phyloP scores from a whole-genome alignment of 2,329 filamentous ascomycete species.

The Aphanocladium album region DNA sequence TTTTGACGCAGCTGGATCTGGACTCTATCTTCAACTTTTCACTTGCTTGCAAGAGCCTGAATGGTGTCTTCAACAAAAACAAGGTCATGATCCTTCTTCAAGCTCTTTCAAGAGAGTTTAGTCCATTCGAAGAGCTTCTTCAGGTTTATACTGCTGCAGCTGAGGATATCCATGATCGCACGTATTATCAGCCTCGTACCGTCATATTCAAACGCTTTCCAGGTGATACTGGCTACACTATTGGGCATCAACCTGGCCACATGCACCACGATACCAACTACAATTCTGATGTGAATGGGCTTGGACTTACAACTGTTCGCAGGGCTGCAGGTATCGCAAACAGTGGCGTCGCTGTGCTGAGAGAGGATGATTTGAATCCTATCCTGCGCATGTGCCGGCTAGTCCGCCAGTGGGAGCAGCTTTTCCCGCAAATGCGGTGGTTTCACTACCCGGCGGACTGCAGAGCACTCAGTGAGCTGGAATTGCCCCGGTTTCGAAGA shows the following conservation, averaged over 20 bases:
- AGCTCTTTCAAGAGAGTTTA: conserved; percentile 38
- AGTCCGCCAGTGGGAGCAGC: conserved; percentile 34
- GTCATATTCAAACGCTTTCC: conserved; percentile 34
- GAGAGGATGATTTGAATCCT: conserved; percentile 27
- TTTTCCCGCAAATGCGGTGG: conserved; percentile 42
- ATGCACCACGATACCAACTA: conserved; percentile 9
- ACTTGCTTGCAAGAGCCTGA: conserved; percentile 32
- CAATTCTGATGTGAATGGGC: background rate
- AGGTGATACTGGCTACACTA: conserved; percentile 26
- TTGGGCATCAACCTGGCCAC: conserved; percentile 18
- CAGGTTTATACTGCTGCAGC: conserved; percentile 40
- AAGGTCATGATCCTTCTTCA: conserved; percentile 38
- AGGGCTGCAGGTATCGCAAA: background rate
- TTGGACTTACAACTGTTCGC: background rate
- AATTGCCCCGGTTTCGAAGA: conserved; percentile 43
- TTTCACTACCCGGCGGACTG: conserved; percentile 41
- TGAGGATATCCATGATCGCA: conserved; percentile 29
- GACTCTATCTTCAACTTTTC: conserved; percentile 35
- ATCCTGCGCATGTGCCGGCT: conserved; percentile 31
- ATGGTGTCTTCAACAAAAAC: conserved; percentile 36
- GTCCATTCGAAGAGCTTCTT: conserved; percentile 41
- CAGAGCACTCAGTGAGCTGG: conserved; percentile 37
- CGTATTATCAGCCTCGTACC: conserved; percentile 34
- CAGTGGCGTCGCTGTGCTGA: conserved; percentile 25
- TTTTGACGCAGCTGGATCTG: conserved; percentile 42